These are phyloP conservation scores for Talaromyces albobiverticillius DNA, from an alignment of 2,329 filamentous ascomycete genomes.

Conservation along the genomic window DNA sequence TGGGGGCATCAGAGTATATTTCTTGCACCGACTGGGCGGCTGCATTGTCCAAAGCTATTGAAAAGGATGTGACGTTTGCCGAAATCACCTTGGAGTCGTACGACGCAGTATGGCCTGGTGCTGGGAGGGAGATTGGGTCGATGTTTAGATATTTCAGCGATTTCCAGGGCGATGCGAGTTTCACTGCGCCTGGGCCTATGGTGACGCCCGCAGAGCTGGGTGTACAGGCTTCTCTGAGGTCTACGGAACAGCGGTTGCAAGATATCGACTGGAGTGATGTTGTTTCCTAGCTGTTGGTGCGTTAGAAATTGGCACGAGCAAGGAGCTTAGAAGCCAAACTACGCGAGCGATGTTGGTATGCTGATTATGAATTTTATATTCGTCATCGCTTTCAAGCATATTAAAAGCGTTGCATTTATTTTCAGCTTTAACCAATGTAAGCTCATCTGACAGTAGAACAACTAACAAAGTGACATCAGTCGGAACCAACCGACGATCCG, in stretches of 20 bases:
- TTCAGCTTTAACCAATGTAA: too few species aligned
- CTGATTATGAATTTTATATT: too few species aligned
- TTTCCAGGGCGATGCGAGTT: not conserved
- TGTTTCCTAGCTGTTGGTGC: too few species aligned
- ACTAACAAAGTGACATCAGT: too few species aligned
- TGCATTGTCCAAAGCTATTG: not conserved
- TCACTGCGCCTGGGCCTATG: too few species aligned
- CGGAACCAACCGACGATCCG: too few species aligned
- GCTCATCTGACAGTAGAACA: too few species aligned
- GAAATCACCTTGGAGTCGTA: not conserved
- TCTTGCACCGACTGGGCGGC: not conserved
- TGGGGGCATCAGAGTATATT: not conserved
- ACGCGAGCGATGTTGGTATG: too few species aligned
- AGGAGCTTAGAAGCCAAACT: too few species aligned
- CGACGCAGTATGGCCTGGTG: not conserved
- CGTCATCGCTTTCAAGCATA: too few species aligned
- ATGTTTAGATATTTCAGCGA: not conserved
- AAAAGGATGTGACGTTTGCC: not conserved
- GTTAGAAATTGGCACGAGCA: too few species aligned
- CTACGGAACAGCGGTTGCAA: not conserved
- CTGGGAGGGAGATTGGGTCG: not conserved
- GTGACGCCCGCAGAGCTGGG: not conserved
- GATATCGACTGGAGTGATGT: not conserved
- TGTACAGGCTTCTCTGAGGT: not conserved
- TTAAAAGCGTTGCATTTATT: too few species aligned